Base-by-base conservation (phyloP, 1,284 basidiomycete genomes). In the Rhodotorula sp. region DNA sequence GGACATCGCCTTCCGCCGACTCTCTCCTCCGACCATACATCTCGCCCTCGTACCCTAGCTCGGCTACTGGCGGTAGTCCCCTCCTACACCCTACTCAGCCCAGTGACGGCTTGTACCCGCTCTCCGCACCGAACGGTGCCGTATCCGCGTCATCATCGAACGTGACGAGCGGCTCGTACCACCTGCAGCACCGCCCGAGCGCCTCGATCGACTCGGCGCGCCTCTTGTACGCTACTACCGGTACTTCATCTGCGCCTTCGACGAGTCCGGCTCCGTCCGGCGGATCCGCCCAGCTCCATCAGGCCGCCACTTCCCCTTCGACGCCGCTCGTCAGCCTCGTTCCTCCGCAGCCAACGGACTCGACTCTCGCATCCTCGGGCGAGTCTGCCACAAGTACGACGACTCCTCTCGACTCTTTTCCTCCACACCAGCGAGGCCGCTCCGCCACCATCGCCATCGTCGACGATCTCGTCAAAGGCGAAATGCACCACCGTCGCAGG, bases 391-490 rank as follows among this genome's bases (percentile, higher is more conserved):
- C 51, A n/a, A 23, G 7, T 23, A 12, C 51, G 21, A n/a, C 34
- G 3, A 46, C 14, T 43, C 39, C 39, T 14, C 20, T 26, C 21
- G 14, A 52, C 12, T n/a, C 51, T 3, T 21, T 52, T 4, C 51
- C 51, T n/a, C 54, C 3, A 10, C 54, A 18, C 14, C 54, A 56
- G 54, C 47, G 80, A 80, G 34, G 85, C 21, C 88, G 94, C 67
- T 92, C 94, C 29, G 94, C 93, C 63, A 96, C 93, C 23, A 91
- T 97, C 52, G 92, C 92, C 48, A 90, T 88, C 67, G 86, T 95
- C n/a, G 93, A 95, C 79, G 91, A 93, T 78, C 14, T 26, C 3
- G 85, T 77, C 72, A 34, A 58, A n/a, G 54, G 43, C 23, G 56
- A 80, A 18, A 73, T 82, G 85, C 48, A 63, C 31, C 64, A 65